These are phyloP conservation scores for Stephanodiscus minutulus DNA, from an alignment of 108 stramenopile genomes.

Conservation along the genomic window DNA sequence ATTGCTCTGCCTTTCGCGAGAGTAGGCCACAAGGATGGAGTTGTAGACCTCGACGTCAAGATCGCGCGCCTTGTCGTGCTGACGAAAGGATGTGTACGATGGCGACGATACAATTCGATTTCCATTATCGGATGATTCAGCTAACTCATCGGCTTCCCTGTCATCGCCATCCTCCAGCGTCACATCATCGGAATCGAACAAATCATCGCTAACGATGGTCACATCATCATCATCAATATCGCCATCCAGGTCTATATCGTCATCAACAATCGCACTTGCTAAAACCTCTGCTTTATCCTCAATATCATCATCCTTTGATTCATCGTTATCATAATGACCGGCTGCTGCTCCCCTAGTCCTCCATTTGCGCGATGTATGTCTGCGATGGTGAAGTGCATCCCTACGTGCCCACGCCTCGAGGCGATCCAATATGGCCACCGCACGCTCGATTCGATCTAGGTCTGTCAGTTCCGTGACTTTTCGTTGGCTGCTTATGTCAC, in stretches of 20 bases:
- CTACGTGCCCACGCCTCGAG: constrained; percentile 47
- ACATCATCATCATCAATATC: constrained; percentile 17
- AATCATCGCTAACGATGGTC: not conserved
- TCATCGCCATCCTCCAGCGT: constrained; percentile 6
- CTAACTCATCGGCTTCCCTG: not conserved
- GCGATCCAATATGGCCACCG: constrained; percentile 47
- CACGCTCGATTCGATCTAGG: constrained; percentile 43
- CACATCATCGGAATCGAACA: not conserved
- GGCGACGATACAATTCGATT: constrained; percentile 7
- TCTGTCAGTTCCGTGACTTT: constrained; percentile 19
- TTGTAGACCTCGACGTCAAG: constrained; percentile 56
- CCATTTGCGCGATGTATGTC: constrained; percentile 10
- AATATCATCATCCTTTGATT: constrained; percentile 1
- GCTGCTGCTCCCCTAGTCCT: constrained; percentile 1
- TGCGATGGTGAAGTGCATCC: constrained; percentile 4
- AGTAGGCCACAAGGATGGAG: constrained; percentile 29
- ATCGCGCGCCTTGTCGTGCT: constrained; percentile 46
- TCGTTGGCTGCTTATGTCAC: not conserved
- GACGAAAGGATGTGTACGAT: constrained; percentile 20
- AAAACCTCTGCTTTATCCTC: constrained; percentile 11
- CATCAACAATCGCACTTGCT: not conserved
- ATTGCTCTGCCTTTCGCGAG: constrained; percentile 22
- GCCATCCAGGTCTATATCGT: constrained; percentile 8
- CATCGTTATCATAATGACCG: constrained; percentile 1
- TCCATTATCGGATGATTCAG: not conserved